Percentiles rank a stretch among this genome's conserved stretches.
phyloP scores from a whole-genome alignment of 495 filamentous ascomycete genomes.

The Oidiodendron maius region DNA sequence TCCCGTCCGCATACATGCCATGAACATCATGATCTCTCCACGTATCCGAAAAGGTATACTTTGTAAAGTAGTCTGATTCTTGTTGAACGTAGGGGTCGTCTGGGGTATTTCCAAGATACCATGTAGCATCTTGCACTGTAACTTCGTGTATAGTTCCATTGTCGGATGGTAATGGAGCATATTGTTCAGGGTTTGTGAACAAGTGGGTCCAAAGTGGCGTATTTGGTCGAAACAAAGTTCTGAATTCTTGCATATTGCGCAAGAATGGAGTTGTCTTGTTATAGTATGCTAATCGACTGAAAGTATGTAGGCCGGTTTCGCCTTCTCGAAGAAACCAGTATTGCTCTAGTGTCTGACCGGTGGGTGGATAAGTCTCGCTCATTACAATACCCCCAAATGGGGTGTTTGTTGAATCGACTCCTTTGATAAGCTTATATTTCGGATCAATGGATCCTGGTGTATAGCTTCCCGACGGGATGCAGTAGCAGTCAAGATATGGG shows the following conservation, averaged over 20 bases:
- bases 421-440: slow-evolving; percentile 38
- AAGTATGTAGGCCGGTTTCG: slow-evolving; percentile 50
- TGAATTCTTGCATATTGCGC: slow-evolving; percentile 47
- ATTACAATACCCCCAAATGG: slow-evolving; percentile 45
- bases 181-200: slow-evolving; percentile 40
- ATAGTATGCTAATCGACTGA: slow-evolving; percentile 46
- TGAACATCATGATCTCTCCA: slow-evolving; percentile 50
- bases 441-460: slow-evolving; percentile 43
- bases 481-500: slow-evolving; percentile 54
- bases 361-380: slow-evolving; percentile 44
- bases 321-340: slow-evolving; percentile 52
- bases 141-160: slow-evolving; percentile 34
- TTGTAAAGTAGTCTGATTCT: slow-evolving; percentile 52
- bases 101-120: slow-evolving; percentile 45
- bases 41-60: slow-evolving; percentile 48
- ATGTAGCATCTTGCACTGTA: slow-evolving; percentile 52
- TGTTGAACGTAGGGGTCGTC: slow-evolving; percentile 43
- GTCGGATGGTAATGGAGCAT: slow-evolving; percentile 43
- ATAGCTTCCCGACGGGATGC: slow-evolving; percentile 46
- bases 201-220: slow-evolving; percentile 51
- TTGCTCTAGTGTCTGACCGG: slow-evolving; percentile 47
- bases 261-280: slow-evolving; percentile 47
- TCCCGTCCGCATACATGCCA: slow-evolving; percentile 47
- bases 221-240: slow-evolving; percentile 50
- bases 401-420: slow-evolving; percentile 39